Evolutionary conservation across 2,329 filamentous ascomycete species (phyloP), one percentile per base, ranked within the genome.

Genomic region (Cadophora luteo-olivacea): DNA sequence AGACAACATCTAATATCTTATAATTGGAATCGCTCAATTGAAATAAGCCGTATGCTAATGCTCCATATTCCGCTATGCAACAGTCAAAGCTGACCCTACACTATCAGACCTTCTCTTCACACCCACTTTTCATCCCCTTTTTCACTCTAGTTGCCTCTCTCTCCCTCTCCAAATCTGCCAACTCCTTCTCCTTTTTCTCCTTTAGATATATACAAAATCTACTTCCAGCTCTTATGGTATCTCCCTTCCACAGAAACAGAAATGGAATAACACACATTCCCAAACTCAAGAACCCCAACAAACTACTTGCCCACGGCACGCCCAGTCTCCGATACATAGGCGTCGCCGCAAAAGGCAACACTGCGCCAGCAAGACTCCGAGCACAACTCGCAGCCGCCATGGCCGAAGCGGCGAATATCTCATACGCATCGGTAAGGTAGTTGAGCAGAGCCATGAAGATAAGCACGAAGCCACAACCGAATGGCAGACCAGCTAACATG

Each of bases 361-460:
- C 82, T 7, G 82, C 81, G 0, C 83, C 84, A 4, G 84, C 75
- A 1, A 81, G 75, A 36, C 77, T 80, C 25, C 81, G 74, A 14
- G 75, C 75, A 45, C 78, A 76, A 69, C 79, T 78, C 55, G 82
- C 79, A 25, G 79, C 80, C 1, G 81, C 81, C 73, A 83, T 89
- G 2, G 89, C 80, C 57, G 82, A 85, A 19, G 87, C 87, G 0
- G 86, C 86, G 73, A 88, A 88, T 68, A 81, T 79, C n/a, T 85
- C 85, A 72, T 88, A 88, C 54, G 81, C 82, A 61, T 87, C 81
- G 0, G 86, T 85, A 12, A 89, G 81, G 77, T 89, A 89, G 71
- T 88, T 82, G 72, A 89, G 86, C 74, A 89, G 82, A 74, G 84
- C 86, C 79, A 89, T 86, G 80, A 88, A 83, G 65, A 89, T 81